Conservation (phyloP, 345 rosid species). For the Aquilaria sinensis region DNA sequence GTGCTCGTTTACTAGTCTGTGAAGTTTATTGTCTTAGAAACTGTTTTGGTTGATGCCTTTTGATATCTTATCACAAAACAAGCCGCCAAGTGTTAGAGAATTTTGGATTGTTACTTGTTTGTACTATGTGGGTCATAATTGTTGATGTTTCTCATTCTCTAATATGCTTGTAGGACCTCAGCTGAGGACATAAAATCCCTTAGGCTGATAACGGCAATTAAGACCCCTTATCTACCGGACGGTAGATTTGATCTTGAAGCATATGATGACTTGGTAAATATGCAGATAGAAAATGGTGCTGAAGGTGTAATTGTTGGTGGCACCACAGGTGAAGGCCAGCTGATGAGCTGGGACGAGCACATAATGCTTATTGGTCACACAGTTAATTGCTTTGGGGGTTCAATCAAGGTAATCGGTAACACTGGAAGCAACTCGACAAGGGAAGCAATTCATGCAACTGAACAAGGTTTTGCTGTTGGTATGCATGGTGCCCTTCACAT, state of each 20-base stretch:
- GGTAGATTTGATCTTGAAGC: slow-evolving; percentile 96
- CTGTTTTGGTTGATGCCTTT: no score
- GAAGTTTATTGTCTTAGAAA: no score
- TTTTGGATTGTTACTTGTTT: slow-evolving; percentile 1
- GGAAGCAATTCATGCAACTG: slow-evolving; percentile 89
- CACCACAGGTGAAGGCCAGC: slow-evolving; percentile 90
- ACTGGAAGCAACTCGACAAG: slow-evolving; percentile 88
- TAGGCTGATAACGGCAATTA: slow-evolving; percentile 79
- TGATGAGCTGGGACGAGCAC: slow-evolving; percentile 98
- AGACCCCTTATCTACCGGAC: slow-evolving; percentile 87
- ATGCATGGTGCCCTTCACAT: slow-evolving; percentile 98
- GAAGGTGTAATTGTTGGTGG: slow-evolving; percentile 92
- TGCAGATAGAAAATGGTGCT: slow-evolving; percentile 58
- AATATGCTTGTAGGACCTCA: slow-evolving; percentile 49
- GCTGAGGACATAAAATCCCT: slow-evolving; percentile 66
- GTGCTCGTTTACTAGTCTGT: no score
- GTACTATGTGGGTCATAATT: no score
- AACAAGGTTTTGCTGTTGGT: slow-evolving; percentile 88
- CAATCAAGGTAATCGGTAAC: slow-evolving; percentile 75
- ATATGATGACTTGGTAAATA: slow-evolving; percentile 63
- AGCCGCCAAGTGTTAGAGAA: no score
- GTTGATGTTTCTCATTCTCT: no score
- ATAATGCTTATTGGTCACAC: slow-evolving; percentile 91
- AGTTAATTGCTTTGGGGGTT: slow-evolving; percentile 68
- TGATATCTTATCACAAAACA: no score